Conservation (phyloP, 2,329 filamentous ascomycete genomes). For the Aspergillus transmontanensis region DNA sequence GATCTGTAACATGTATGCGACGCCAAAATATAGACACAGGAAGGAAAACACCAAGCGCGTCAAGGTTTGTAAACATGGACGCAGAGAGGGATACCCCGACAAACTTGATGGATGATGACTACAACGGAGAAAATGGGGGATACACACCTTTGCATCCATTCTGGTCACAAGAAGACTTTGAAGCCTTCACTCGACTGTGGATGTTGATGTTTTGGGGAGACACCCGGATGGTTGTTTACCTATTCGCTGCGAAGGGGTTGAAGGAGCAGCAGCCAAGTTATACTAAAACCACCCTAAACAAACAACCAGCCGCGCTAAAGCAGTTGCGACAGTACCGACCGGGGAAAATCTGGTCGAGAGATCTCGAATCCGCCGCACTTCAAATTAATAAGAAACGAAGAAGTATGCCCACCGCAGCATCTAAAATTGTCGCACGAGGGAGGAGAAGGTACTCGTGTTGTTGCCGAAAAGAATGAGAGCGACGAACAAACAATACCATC, state of each 20-base stretch:
- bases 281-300: slow-evolving; percentile 29
- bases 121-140: slow-evolving; percentile 15
- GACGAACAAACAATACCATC: slow-evolving; percentile 9
- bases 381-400: no score
- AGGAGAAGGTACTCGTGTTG: slow-evolving; percentile 12
- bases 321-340: background rate
- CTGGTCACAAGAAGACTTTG: slow-evolving; percentile 15
- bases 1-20: background rate
- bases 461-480: background rate
- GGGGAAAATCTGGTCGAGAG: background rate
- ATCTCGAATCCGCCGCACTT: background rate
- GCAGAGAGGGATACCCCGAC: background rate
- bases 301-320: slow-evolving; percentile 26
- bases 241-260: slow-evolving; percentile 17
- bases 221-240: slow-evolving; percentile 23
- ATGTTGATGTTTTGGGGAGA: slow-evolving; percentile 11
- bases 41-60: slow-evolving; percentile 11
- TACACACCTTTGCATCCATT: slow-evolving; percentile 54
- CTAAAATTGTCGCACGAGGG: slow-evolving; percentile 9
- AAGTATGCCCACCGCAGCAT: background rate
- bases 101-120: background rate
- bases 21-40: background rate
- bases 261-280: slow-evolving; percentile 21
- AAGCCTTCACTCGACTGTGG: slow-evolving; percentile 17
- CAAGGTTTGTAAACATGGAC: slow-evolving; percentile 8